Evolutionary conservation across 768 basidiomycete species (phyloP), one percentile per base, ranked within the genome.

Genomic region (Tulasnella sp.): DNA sequence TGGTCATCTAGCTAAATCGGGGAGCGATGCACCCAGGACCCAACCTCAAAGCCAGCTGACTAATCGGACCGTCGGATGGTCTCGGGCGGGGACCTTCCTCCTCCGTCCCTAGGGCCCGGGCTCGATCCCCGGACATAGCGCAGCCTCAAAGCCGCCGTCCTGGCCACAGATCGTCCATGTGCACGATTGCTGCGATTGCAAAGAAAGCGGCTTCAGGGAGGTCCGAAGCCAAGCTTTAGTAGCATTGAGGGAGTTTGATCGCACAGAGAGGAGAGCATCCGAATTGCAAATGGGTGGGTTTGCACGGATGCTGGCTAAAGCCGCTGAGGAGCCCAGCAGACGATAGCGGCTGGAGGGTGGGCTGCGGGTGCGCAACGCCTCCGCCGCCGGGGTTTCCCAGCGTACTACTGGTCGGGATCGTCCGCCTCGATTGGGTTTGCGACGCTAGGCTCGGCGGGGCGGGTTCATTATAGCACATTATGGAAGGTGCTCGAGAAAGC

Each of bases 11-110:
- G 16, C 61, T 67, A 32, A 67, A 67, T 67, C 61, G 61, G 61
- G 61, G 61, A 67, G 26, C 61, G 61, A 67, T 67, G 61, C 61
- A 67, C 61, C 61, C 61, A 26, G 32, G 61, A 29, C 55, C 35
- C 55, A 57, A 1, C 18, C 55, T n/a, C 44, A 44, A 44, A 10
- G 15, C 44, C 44, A 2, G 44, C 44, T 44, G 44, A 44, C 44
- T 16, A 44, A 44, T 44, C 11, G 44, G 51, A 51, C 61, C 61
- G 6, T 67, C 61, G 61, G 61, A 67, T 26, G 61, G 61, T 67
- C 61, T 67, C 61, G 61, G 61, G 51, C 23, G 51, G 51, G 2
- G 23, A 32, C 61, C 16, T 67, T 6, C 55, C 26, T 5, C 61
- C 51, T n/a, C 51, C 51, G 51, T 9, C 51, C 51, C 51, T 51